Base-by-base conservation (phyloP, 176 grass and related monocot species). In the Ensete glaucum region DNA sequence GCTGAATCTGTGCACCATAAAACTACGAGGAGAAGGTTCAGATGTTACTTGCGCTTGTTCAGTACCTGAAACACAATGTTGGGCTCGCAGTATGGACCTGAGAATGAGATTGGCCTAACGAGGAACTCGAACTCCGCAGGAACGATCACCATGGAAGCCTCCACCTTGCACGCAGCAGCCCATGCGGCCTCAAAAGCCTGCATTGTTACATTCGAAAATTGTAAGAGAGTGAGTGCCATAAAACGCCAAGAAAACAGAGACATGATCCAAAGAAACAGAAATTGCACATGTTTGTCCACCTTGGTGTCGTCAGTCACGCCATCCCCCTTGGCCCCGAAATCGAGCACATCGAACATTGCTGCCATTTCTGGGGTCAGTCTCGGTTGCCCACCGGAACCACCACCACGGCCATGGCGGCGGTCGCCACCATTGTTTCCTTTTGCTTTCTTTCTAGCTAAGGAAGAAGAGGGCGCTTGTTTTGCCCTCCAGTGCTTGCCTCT, bases 401-500 rank as follows among this genome's bases (percentile, higher is more conserved):
- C 55, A 58, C 55, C 57, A 17, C 57, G 6, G 57, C 57, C 57
- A 62, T 62, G 57, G 57, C 20, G 57, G 57, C 13, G n/a, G 79
- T 53, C 83, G 79, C 68, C 82, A 1, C 84, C 62, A 50, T 68
- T 85, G 75, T 92, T 92, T 25, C 87, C 79, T 67, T 92, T 92
- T n/a, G 85, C 87, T 82, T 88, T 90, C 70, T 85, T 92, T 75
- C 79, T 87, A 66, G 85, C 68, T 69, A 88, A 52, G 25, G 89
- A 88, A 14, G 86, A 82, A 76, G 76, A 14, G 21, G 85, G 78
- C 56, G 71, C 78, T 60, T 73, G 85, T 60, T 82, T 85, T 19
- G 75, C 62, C 73, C 89, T 84, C 92, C 89, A 90, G 81, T 96
- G 89, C 83, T 87, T 96, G 73, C 92, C 88, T 82, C 87, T 86